Evolutionary conservation across 2,329 filamentous ascomycete genomes (phyloP).

Genomic region (Cladophialophora exuberans): DNA sequence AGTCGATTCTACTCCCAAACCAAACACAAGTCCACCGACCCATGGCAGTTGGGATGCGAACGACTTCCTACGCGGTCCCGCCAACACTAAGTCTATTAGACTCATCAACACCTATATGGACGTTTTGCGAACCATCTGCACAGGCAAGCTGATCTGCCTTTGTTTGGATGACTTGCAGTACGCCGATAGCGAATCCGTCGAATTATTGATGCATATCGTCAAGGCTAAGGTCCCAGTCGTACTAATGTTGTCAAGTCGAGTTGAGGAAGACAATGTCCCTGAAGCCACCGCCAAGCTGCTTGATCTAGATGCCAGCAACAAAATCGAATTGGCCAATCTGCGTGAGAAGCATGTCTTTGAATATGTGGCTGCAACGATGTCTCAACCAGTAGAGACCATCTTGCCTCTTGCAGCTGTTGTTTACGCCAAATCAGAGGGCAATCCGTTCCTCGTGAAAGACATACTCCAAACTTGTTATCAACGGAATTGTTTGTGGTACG

Average conservation of each 20-base stretch:
- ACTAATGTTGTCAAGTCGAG: constrained; percentile 75
- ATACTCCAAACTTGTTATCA: constrained; percentile 87
- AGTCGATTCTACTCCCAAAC: constrained; percentile 16
- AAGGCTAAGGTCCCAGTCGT: constrained; percentile 78
- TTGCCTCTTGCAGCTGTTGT: constrained; percentile 80
- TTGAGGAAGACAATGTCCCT: constrained; percentile 62
- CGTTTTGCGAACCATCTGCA: constrained; percentile 77
- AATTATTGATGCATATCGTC: constrained; percentile 81
- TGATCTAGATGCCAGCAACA: constrained; percentile 63
- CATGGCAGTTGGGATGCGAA: constrained; percentile 29
- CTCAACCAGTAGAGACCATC: constrained; percentile 71
- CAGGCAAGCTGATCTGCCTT: constrained; percentile 85
- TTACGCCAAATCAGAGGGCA: constrained; percentile 85
- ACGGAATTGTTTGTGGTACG: constrained; percentile 88
- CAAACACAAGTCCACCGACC: background rate
- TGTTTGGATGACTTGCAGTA: constrained; percentile 89
- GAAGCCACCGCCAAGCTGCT: constrained; percentile 47
- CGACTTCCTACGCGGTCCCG: constrained; percentile 43
- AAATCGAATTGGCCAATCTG: constrained; percentile 72
- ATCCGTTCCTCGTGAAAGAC: constrained; percentile 88
- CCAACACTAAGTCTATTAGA: constrained; percentile 61
- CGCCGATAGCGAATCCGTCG: constrained; percentile 83
- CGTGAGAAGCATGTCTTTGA: constrained; percentile 77
- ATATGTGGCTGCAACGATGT: constrained; percentile 82
- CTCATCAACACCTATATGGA: constrained; percentile 89